Base-by-base conservation (phyloP, 2,329 filamentous ascomycete species). In the Ascochyta rabiei region DNA sequence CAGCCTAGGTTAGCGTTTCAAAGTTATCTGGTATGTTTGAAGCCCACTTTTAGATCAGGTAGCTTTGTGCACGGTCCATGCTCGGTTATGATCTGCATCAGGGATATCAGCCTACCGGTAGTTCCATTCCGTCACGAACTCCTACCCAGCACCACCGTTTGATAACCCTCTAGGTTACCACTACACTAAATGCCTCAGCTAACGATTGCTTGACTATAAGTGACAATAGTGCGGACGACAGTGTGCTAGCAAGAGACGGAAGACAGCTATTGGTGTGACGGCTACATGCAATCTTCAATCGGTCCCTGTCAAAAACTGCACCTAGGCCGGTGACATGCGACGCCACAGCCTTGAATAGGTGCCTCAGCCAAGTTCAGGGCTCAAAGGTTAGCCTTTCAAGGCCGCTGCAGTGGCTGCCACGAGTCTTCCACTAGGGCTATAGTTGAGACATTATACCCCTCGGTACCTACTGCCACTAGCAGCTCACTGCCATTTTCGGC, bases 71-170 rank as follows among this genome's bases (percentile, higher is more conserved):
- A 61, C 59, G 54, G 60, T 44, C 51, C 53, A 28, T 45, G 41
- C 59, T 61, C 59, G 56, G 60, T 48, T 57, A 59, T 38, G 61
- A 67, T 64, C 59, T 57, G 56, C 62, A 44, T 46, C 37, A 59
- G 49, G 56, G 49, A 48, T 21, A 41, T 48, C 51, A 56, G 58
- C 58, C 48, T 46, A 45, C 35, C 42, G 41, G 31, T n/a, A n/a
- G n/a, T n/a, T n/a, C 35, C 19, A 49, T 53, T 45, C 43, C 49
- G 33, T 47, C 28, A 43, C 52, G 45, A 59, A 59, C 59, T 55
- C 53, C 26, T 57, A 37, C 49, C 39, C 56, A 50, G 42, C 44
- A 41, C 26, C 28, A 31, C 30, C 23, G 52, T 50, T 50, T 48
- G 49, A 46, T 53, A 41, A 55, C 24, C 47, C 8, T 30, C 41